phyloP scores from a whole-genome alignment of 2,329 filamentous ascomycete genomes.

The Gyromitra esculenta region DNA sequence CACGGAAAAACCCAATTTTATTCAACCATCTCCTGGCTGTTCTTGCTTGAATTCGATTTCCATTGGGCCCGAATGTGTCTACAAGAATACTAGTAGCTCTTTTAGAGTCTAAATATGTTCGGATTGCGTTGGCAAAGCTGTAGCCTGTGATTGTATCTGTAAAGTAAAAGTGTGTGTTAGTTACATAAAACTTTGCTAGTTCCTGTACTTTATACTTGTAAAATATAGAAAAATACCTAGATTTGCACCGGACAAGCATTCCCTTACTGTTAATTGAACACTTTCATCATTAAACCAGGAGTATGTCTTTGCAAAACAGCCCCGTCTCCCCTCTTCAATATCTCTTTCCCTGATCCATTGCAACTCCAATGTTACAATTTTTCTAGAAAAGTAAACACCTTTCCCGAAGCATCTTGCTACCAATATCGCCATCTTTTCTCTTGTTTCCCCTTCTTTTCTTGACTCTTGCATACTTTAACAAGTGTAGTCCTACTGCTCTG shows the following conservation, averaged over 20 bases:
- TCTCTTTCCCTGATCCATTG: conserved; percentile 6
- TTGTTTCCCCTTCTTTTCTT: conserved; percentile 17
- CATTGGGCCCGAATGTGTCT: background rate
- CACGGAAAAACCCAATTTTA: background rate
- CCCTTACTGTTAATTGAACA: conserved; percentile 30
- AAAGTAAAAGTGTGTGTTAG: background rate
- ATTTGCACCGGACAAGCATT: conserved; percentile 31
- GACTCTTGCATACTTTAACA: conserved; percentile 6
- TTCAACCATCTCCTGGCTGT: background rate
- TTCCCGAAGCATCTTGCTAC: conserved; percentile 33
- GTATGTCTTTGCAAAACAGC: conserved; percentile 33
- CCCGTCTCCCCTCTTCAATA: conserved; percentile 21
- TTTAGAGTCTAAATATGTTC: background rate
- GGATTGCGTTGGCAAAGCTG: conserved; percentile 23
- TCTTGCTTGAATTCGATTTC: background rate
- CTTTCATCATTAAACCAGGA: conserved; percentile 48
- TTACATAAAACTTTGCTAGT: no score
- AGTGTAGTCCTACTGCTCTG: no score
- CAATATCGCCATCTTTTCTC: background rate
- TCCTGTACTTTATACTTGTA: no score
- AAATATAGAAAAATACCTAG: conserved; percentile 5
- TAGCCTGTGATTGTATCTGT: conserved; percentile 8
- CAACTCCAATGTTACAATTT: conserved; percentile 30
- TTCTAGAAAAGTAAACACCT: conserved; percentile 34
- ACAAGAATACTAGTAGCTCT: background rate